Conservation (phyloP, 176 grass and related monocot species). For the Pharus latifolius region DNA sequence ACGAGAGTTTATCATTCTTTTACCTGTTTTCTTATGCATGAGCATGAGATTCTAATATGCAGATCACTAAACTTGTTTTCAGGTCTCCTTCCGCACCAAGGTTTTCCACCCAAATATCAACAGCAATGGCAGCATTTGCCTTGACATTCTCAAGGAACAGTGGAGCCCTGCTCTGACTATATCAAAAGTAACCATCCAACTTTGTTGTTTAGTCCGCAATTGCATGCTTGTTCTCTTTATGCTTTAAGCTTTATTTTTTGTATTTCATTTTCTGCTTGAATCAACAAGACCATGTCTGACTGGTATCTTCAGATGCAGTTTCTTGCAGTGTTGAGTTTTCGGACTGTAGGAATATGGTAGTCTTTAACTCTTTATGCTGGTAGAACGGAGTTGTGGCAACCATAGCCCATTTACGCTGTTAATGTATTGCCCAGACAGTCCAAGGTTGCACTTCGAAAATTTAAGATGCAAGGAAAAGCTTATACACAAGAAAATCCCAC, state of each 20-base stretch:
- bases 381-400: too few relatives aligned
- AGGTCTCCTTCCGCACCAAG: conserved; percentile 90
- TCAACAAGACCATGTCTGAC: too few relatives aligned
- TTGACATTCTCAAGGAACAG: conserved; percentile 89
- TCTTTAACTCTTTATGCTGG: too few relatives aligned
- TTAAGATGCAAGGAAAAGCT: too few relatives aligned
- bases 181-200: conserved; percentile 39
- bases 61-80: neutral
- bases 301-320: too few relatives aligned
- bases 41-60: neutral
- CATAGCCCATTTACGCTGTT: too few relatives aligned
- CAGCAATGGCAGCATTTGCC: conserved; percentile 80
- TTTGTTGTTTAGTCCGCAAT: neutral
- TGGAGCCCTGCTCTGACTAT: conserved; percentile 90
- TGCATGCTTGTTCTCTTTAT: neutral
- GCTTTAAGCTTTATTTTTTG: neutral
- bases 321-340: too few relatives aligned
- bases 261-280: too few relatives aligned
- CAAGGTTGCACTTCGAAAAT: too few relatives aligned
- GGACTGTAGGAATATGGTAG: too few relatives aligned
- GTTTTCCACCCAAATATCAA: conserved; percentile 92
- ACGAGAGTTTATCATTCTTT: neutral
- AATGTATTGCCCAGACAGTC: too few relatives aligned
- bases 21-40: neutral
- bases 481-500: too few relatives aligned